Evolutionary conservation across 129 eudicot genomes (phyloP), one percentile per base, ranked within the genome.

Genomic region (Logfia minima): DNA sequence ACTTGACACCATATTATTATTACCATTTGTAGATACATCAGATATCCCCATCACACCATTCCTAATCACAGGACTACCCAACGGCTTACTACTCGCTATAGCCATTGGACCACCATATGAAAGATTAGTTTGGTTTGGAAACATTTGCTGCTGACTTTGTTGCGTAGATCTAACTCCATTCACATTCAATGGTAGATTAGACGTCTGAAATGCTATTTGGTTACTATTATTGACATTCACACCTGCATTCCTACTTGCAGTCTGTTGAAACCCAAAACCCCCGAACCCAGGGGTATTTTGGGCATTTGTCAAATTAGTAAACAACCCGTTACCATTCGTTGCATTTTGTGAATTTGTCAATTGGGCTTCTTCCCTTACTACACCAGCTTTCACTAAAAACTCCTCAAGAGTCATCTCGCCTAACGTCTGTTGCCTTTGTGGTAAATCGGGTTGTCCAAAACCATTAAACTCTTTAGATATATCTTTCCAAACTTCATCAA

Each of bases 381-480:
- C 97, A 43, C 98, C 97, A 35, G 99, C 99, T 81, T 84, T 94
- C 13, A 87, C 81, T 85, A 94, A 81, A 78, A 94, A 94, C 85
- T 94, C 98, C 85, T 94, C 98, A 21, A 94, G 87, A 21, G 98
- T 94, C 53, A 94, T 87, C 69, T 94, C 98, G 18, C 98, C 96
- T 65, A 94, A 83, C 13, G 99, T 94, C 37, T 61, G 93, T 52
- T 94, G 89, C 74, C 94, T 86, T 68, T 83, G 93, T 0, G 96
- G 80, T 56, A 88, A 71, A 56, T 78, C 69, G 3, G 87, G 82
- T 52, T 82, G 83, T 18, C 80, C 84, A 28, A 83, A 72, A 13
- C 79, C 81, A 37, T 63, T 80, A 45, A 59, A 84, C 60, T 90
- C 97, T 74, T 87, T 91, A 0, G 96, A 81, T 26, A 91, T 85